Conservation (phyloP, 441 rosid species). For the Eruca vesicaria region DNA sequence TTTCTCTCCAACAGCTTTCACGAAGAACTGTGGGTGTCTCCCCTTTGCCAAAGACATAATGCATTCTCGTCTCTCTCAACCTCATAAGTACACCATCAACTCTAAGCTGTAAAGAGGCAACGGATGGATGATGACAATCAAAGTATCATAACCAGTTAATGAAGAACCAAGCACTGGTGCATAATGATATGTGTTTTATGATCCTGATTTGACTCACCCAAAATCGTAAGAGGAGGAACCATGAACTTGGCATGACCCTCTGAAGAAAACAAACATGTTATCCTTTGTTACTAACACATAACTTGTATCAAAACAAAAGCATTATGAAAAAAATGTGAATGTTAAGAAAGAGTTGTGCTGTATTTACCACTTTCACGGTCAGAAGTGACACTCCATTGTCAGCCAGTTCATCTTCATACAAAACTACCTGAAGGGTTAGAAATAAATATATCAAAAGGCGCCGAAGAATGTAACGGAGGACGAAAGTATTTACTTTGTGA, state of each 20-base stretch:
- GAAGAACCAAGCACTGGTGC: background rate
- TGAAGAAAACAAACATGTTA: conserved; percentile 38
- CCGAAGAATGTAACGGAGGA: background rate
- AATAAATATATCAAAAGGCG: background rate
- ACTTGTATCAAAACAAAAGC: background rate
- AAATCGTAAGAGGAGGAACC: conserved; percentile 96
- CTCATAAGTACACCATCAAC: conserved; percentile 98
- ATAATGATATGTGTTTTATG: background rate
- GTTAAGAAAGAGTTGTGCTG: background rate
- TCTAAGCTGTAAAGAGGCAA: conserved; percentile 63
- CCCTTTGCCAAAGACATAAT: conserved; percentile 55
- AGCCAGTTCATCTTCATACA: conserved; percentile 98
- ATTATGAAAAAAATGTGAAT: conserved; percentile 17
- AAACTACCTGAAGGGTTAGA: conserved; percentile 58
- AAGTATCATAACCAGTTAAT: background rate
- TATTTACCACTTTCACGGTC: conserved; percentile 94
- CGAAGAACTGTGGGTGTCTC: conserved; percentile 62
- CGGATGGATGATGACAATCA: conserved; percentile 11
- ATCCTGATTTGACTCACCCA: conserved; percentile 67
- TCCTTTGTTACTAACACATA: background rate
- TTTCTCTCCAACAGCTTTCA: conserved; percentile 94
- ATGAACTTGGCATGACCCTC: conserved; percentile 98
- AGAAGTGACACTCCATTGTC: conserved; percentile 94
- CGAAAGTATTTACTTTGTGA: background rate
- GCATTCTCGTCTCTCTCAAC: conserved; percentile 90